Conservation (phyloP, 225 moss, liverwort and hornwort genomes). For the Sphagnum tenellum region DNA sequence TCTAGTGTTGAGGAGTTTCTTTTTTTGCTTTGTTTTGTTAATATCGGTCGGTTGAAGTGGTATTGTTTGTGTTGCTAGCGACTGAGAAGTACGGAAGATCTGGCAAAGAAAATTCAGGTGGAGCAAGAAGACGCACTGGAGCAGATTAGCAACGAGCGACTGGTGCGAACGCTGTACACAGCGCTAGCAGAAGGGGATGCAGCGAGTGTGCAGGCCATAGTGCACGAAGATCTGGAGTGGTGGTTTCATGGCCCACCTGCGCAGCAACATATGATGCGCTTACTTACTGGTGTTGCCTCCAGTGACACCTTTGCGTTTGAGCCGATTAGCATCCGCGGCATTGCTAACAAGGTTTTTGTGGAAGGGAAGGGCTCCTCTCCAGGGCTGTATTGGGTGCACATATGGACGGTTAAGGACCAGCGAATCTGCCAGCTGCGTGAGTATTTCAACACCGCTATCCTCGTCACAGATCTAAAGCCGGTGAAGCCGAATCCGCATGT, state of each 20-base stretch:
- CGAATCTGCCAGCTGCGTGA: conserved; percentile 79
- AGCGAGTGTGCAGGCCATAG: conserved; percentile 47
- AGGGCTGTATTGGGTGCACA: conserved; percentile 74
- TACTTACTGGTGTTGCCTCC: conserved; percentile 91
- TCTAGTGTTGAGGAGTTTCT: too few relatives aligned
- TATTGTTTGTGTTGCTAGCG: too few relatives aligned
- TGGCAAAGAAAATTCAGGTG: conserved; percentile 52
- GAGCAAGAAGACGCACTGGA: conserved; percentile 40
- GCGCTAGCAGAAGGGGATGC: conserved; percentile 79
- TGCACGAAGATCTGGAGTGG: conserved; percentile 88
- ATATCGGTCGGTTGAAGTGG: too few relatives aligned
- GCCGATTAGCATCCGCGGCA: conserved; percentile 42
- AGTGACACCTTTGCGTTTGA: conserved; percentile 71
- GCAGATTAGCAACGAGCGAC: conserved; percentile 46
- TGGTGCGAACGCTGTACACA: conserved; percentile 76
- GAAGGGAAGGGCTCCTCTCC: conserved; percentile 49
- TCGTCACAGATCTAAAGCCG: conserved; percentile 79
- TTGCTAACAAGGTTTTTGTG: conserved; percentile 66
- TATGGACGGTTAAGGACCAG: conserved; percentile 88
- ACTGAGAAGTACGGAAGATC: conserved; percentile 21
- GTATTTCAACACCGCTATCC: conserved; percentile 87
- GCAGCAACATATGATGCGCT: conserved; percentile 98
- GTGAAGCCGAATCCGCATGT: conserved; percentile 49
- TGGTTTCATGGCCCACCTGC: conserved; percentile 95
- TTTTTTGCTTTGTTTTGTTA: too few relatives aligned